Evolutionary conservation across 2,329 filamentous ascomycete genomes (phyloP), one percentile per base, ranked within the genome.

Genomic region (Neonectria sp.): DNA sequence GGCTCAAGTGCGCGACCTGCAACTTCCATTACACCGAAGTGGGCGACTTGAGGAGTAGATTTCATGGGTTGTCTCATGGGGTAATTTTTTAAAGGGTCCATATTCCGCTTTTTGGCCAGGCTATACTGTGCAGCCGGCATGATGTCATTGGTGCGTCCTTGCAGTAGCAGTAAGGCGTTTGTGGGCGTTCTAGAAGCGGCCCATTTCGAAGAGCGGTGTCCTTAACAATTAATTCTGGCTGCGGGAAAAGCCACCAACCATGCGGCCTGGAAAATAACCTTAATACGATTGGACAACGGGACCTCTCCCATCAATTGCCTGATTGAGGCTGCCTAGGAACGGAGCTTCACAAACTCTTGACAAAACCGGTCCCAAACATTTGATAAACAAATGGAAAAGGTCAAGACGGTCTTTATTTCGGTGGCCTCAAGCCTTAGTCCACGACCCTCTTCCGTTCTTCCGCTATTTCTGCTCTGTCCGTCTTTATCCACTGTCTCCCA

Each of bases 191-290:
- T 66, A 62, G 62, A 63, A 55, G 55, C 57, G 51, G 65, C 48
- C 56, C 33, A 67, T 60, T 57, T 9, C 9, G 59, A 60, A 60
- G 63, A 62, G 59, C 73, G 70, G 71, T 75, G 70, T 71, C 61
- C 67, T 68, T 75, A 74, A 73, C 73, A 75, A 74, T 74, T 75
- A 60, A 45, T 40, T 60, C n/a, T n/a, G 12, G 43, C 24, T 15
- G 25, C 37, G 27, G 46, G 25, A 48, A 31, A 62, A 40, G 49
- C 43, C 63, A 56, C 57, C 45, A 45, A 48, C 56, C 51, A 55
- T 61, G 35, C 52, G 27, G 53, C 15, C 35, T 40, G n/a, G 33
- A 33, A 46, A 65, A 55, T 65, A 65, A 60, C 62, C 62, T 65
- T 60, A 65, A 63, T 43, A 57, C 8, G 21, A 27, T 45, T 37